Percentiles rank a stretch among this genome's conserved stretches.
These are phyloP conservation scores for Cryptococcus sp. DNA, from an alignment of 1,284 basidiomycete genomes.

Conservation along the genomic window DNA sequence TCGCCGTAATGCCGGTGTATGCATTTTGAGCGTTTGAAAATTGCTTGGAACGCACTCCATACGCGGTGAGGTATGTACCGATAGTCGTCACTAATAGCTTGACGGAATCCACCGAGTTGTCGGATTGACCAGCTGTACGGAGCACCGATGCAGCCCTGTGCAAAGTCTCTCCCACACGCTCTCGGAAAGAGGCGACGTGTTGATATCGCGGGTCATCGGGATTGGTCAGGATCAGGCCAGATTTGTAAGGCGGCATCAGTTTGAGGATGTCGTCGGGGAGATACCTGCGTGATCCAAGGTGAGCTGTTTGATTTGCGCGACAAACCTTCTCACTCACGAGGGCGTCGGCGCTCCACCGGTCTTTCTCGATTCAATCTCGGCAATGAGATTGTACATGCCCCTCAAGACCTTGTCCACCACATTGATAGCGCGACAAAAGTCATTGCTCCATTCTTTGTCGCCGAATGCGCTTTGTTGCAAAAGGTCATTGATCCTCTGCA, in stretches of 20 bases:
- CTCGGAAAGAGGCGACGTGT: constrained; percentile 63
- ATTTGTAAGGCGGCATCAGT: constrained; percentile 65
- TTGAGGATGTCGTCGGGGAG: constrained; percentile 64
- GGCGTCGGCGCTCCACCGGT: constrained; percentile 37
- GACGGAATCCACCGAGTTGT: constrained; percentile 92
- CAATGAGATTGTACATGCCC: constrained; percentile 42
- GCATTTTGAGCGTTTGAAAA: constrained; percentile 40
- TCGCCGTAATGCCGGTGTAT: constrained; percentile 35
- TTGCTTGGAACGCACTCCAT: constrained; percentile 49
- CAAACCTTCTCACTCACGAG: constrained; percentile 17
- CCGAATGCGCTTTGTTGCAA: constrained; percentile 59
- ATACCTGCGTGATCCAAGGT: constrained; percentile 53
- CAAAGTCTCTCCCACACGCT: constrained; percentile 69
- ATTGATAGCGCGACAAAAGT: constrained; percentile 79
- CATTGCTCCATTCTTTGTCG: constrained; percentile 77
- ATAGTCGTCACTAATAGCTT: constrained; percentile 56
- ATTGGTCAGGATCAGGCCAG: constrained; percentile 75
- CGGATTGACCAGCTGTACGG: constrained; percentile 68
- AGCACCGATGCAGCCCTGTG: constrained; percentile 71
- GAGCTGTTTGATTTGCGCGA: not conserved
- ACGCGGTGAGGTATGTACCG: constrained; percentile 45
- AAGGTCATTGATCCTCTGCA: constrained; percentile 67
- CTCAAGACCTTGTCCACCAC: constrained; percentile 41
- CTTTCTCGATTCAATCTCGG: constrained; percentile 48
- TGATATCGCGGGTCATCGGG: constrained; percentile 75